Percentiles rank a stretch among this genome's conserved stretches.
phyloP scores from a whole-genome alignment of 768 basidiomycete genomes.

The Termitomyces sp. region DNA sequence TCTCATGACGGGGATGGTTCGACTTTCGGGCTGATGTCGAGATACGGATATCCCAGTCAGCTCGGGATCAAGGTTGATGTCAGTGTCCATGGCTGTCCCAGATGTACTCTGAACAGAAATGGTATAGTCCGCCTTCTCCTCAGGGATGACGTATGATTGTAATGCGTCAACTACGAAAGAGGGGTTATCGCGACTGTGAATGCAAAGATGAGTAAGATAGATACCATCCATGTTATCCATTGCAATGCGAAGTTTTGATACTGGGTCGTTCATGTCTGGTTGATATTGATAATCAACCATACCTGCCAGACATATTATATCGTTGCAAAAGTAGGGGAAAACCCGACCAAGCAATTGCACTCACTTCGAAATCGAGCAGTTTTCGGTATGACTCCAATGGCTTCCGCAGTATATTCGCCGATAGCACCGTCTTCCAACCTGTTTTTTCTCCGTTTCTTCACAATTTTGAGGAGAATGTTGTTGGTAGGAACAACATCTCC shows the following conservation, averaged over 20 bases:
- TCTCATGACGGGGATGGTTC: constrained; percentile 22
- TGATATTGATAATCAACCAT: constrained; percentile 95
- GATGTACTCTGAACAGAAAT: constrained; percentile 25
- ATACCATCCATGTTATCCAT: constrained; percentile 84
- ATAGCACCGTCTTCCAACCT: constrained; percentile 28
- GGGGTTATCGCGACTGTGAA: neutral
- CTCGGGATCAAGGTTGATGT: constrained; percentile 54
- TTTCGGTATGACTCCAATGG: constrained; percentile 73
- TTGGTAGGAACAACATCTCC: constrained; percentile 76
- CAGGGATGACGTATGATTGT: constrained; percentile 63
- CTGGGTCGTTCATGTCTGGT: constrained; percentile 68
- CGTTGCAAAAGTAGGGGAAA: neutral
- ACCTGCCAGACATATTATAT: constrained; percentile 41
- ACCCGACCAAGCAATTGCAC: constrained; percentile 23
- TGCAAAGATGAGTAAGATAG: constrained; percentile 14
- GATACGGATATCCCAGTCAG: constrained; percentile 22
- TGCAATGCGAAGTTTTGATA: constrained; percentile 63
- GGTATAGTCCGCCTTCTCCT: constrained; percentile 64
- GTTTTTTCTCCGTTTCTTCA: constrained; percentile 61
- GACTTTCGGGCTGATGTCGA: constrained; percentile 1
- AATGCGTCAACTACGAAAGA: constrained; percentile 66
- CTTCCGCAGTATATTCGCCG: constrained; percentile 74
- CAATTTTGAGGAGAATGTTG: constrained; percentile 85
- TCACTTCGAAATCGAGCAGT: constrained; percentile 89
- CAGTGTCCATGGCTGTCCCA: constrained; percentile 20